Conservation (phyloP, 768 basidiomycete genomes). For the Leccinum ochraceum region DNA sequence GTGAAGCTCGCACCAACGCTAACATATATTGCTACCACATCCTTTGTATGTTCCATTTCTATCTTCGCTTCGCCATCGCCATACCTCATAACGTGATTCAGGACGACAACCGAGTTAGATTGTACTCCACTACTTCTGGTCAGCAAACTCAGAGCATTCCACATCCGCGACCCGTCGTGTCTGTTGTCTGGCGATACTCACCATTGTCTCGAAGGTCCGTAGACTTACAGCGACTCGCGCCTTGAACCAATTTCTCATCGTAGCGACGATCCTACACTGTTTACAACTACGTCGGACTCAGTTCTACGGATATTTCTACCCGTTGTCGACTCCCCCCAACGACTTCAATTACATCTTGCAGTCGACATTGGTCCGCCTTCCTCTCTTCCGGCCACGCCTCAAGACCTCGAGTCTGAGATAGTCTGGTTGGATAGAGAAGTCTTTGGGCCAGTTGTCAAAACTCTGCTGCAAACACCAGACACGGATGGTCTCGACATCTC, state of each 20-base stretch:
- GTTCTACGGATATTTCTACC: constrained; percentile 85
- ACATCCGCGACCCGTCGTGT: constrained; percentile 73
- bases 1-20: constrained; percentile 74
- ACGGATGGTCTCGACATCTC: constrained; percentile 24
- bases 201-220: constrained; percentile 65
- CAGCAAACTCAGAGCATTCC: constrained; percentile 64
- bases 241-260: constrained; percentile 5
- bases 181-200: constrained; percentile 73
- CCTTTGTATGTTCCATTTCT: constrained; percentile 46
- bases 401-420: constrained; percentile 46
- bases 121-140: constrained; percentile 75
- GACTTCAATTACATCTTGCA: constrained; percentile 81
- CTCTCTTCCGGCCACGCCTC: constrained; percentile 39
- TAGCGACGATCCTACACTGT: constrained; percentile 77
- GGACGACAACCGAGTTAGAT: constrained; percentile 58
- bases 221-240: not conserved
- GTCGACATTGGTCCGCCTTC: constrained; percentile 71
- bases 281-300: constrained; percentile 81
- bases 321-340: constrained; percentile 81
- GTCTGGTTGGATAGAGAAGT: constrained; percentile 72
- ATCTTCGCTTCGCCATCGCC: constrained; percentile 1
- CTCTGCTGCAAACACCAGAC: constrained; percentile 39
- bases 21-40: constrained; percentile 68
- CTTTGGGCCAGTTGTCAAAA: constrained; percentile 48
- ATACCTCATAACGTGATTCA: constrained; percentile 30